Evolutionary conservation across 2,329 filamentous ascomycete genomes (phyloP), one percentile per base, ranked within the genome.

Genomic region (Aureobasidium sp.): DNA sequence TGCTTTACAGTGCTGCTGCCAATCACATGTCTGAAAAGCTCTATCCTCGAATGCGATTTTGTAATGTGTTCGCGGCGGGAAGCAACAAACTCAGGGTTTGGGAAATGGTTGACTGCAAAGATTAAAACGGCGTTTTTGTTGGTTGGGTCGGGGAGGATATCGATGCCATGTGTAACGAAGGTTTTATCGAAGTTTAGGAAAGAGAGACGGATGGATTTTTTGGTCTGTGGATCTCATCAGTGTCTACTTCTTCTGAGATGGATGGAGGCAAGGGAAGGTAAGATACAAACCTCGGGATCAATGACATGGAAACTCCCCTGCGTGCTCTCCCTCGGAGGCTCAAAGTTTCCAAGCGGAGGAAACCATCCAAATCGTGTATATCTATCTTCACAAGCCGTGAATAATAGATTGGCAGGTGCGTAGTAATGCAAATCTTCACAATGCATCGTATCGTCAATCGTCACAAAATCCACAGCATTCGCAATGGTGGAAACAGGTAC

Each of bases 371-470:
- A 78, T 0, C 82, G 73, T 0, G 72, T 72, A 0, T 69, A 65
- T 1, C 72, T 68, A 41, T 79, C 80, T 47, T 83, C 78, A 64
- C 84, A 87, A 0, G 83, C 82, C 0, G 82, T 79, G 66, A 84
- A 86, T 1, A 87, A 69, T 8, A 77, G 62, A 0, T 78, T 75
- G 14, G 77, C 79, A 0, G 76, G 69, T 1, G 68, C 67, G 63
- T 85, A 79, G 61, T 83, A 77, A 66, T 86, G 83, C 3, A 87
- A 51, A 63, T 87, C 84, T 66, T 87, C 85, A 66, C 84, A 86
- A 16, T 82, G 75, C 3, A 75, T 68, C 0, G 84, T 85, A 64
- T 82, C 70, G 55, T 76, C 69, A 36, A 75, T 70, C 13, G 68
- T 72, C 21, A 67, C 65, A 44, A 74, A 69, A 62, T 74, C 48